These are phyloP conservation scores for Tieghemiomyces parasiticus DNA, from an alignment of 192 early-diverging fungal species.

Conservation along the genomic window DNA sequence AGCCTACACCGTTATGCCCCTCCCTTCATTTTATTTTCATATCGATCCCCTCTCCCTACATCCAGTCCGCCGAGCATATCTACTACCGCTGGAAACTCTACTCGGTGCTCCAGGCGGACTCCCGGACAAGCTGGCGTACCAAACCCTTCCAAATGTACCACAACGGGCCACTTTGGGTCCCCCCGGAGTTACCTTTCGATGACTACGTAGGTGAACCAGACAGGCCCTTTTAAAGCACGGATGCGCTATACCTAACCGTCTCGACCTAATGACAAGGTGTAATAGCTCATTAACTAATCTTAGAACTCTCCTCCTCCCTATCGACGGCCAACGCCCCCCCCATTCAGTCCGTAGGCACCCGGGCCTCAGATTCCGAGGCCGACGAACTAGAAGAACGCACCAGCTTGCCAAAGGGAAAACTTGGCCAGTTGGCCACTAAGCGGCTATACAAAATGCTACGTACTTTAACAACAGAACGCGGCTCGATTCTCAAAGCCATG, in stretches of 20 bases:
- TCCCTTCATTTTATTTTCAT: background rate
- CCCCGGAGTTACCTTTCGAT: constrained; percentile 56
- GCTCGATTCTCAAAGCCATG: constrained; percentile 64
- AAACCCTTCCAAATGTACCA: constrained; percentile 82
- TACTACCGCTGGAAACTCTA: constrained; percentile 91
- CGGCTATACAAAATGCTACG: constrained; percentile 18
- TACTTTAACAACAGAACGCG: constrained; percentile 16
- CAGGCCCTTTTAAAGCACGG: no score
- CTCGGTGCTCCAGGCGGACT: constrained; percentile 76
- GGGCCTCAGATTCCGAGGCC: constrained; percentile 28
- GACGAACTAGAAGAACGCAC: constrained; percentile 13
- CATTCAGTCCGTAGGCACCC: no score
- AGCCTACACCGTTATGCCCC: no score
- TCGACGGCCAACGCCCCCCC: no score
- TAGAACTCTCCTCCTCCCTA: no score
- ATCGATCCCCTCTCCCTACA: constrained; percentile 3
- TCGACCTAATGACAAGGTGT: no score
- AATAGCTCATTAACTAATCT: no score
- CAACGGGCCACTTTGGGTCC: constrained; percentile 67
- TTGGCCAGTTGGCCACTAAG: constrained; percentile 16
- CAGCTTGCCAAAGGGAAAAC: constrained; percentile 10
- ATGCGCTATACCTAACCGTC: no score
- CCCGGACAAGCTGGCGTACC: constrained; percentile 47
- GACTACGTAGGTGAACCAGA: constrained; percentile 44
- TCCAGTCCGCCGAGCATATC: constrained; percentile 51